Evolutionary conservation across 306 rosid genomes (phyloP), one percentile per base, ranked within the genome.

Genomic region (Mimosa pudica): DNA sequence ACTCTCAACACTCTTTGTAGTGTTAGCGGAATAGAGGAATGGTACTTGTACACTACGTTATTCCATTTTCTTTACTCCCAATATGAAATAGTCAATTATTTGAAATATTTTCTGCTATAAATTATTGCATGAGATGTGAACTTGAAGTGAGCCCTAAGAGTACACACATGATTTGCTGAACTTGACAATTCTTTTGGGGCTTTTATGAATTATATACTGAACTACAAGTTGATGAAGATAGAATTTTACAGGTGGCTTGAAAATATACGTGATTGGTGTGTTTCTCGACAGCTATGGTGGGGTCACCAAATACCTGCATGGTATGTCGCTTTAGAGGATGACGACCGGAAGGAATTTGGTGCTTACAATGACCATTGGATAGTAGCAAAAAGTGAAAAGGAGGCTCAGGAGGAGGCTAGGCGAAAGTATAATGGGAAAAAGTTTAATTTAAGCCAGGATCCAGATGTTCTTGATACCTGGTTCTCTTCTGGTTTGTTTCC

Each of bases 271-370:
- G 99, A 95, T 84, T 95, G 99, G 98, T 93, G 98, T 83, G 76
- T 95, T 86, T 95, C 97, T 78, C 88, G 98, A 81, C 97, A 95
- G 85, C 93, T 95, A 14, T 95, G 99, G 99, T 95, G 99, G 98
- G 99, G 99, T 79, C 99, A 95, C 78, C 93, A 88, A 36, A 82
- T 93, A 77, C 99, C 99, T 83, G 98, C 98, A 35, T 95, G 98
- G 98, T 95, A 93, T 77, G 92, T 87, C 63, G 77, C 88, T 12
- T 75, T 87, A 74, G 94, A 93, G 76, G 96, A 88, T 83, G 99
- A 93, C 72, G 57, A 58, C 57, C 84, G 82, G 69, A 87, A 84
- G 88, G 97, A 93, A 81, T 82, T 90, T 52, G 99, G 99, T 54
- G 89, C 82, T 46, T 87, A 88, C 67, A 75, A 47, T 47, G 97